Evolutionary conservation across 345 rosid genomes (phyloP).

Genomic region (Brassica incana): DNA sequence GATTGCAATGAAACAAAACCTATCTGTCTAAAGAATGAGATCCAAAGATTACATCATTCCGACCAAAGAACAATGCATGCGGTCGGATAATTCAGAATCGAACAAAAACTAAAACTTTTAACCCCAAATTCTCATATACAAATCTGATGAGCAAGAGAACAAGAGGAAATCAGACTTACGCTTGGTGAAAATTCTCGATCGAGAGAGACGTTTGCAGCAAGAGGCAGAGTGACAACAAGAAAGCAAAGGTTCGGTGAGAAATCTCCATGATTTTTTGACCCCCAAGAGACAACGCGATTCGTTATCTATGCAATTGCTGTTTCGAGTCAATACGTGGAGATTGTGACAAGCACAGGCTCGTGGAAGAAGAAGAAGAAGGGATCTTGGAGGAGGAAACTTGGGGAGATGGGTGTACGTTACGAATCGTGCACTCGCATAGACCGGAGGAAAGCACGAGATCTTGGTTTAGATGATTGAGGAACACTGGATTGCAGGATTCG

Average conservation of each 20-base stretch:
- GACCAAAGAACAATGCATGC: slow-evolving; percentile 9
- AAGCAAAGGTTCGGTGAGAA: slow-evolving; percentile 40
- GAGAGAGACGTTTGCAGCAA: slow-evolving; percentile 55
- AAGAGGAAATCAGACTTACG: slow-evolving; percentile 57
- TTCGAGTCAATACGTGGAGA: slow-evolving; percentile 28
- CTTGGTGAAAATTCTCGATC: slow-evolving; percentile 61
- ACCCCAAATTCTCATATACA: background rate
- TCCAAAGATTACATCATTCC: slow-evolving; percentile 4
- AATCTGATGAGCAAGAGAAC: slow-evolving; percentile 12
- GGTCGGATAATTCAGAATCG: background rate
- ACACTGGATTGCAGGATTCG: slow-evolving; percentile 21
- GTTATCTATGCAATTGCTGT: slow-evolving; percentile 35
- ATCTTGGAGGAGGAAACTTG: slow-evolving; percentile 43
- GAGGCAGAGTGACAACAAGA: slow-evolving; percentile 45
- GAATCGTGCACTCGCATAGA: slow-evolving; percentile 48
- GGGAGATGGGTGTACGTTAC: slow-evolving; percentile 50
- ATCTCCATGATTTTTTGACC: slow-evolving; percentile 51
- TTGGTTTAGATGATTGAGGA: slow-evolving; percentile 9
- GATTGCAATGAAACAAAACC: slow-evolving; percentile 15
- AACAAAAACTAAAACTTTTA: background rate
- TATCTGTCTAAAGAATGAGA: slow-evolving; percentile 21
- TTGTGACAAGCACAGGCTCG: slow-evolving; percentile 7
- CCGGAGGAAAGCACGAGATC: slow-evolving; percentile 23
- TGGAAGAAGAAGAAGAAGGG: slow-evolving; percentile 13
- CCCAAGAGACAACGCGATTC: slow-evolving; percentile 32